Base-by-base conservation (phyloP, 176 grass and related monocot species). In the Dactylis glomerata region DNA sequence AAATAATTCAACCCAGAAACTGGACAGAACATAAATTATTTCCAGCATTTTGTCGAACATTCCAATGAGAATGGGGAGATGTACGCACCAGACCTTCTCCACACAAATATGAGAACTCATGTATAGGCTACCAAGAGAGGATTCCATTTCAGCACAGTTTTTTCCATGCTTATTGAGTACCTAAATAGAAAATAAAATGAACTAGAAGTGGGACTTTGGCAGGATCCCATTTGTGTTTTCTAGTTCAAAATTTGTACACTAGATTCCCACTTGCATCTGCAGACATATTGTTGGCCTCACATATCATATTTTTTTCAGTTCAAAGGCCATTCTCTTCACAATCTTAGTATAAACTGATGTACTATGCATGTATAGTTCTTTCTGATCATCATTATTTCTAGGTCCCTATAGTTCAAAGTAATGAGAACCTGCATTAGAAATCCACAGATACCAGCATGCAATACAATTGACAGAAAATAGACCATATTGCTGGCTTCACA, bases 401-500 rank as follows among this genome's bases (percentile, higher is more conserved):
- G 27, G 27, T 57, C 20, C 8, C 5, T 8, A 5, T 23, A 74
- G 24, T 20, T 28, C 22, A 32, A 83, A 63, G 26, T 24, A 57
- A 42, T 19, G 52, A 77, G 31, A 12, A 45, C 41, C 51, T 78
- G 32, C 15, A 27, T 76, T 16, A 32, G 17, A 32, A 47, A 3
- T 50, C n/a, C 38, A 68, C 55, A 17, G 16, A 80, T 46, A 27
- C 24, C 28, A 85, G 34, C 26, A 89, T 41, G 56, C n/a, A 76
- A 75, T 59, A 34, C 13, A 37, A 64, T 3, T n/a, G 55, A 75
- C 23, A 61, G 75, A 81, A 17, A 8, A 47, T 64, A 65, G 6
- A 82, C 5, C 20, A 45, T 3, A 72, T 33, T 58, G 64, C 22
- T 15, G 24, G 73, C 47, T 70, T 78, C 58, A 1, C 54, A 28